Evolutionary conservation across 305 asterid genomes (phyloP).

Genomic region (Fraxinus greggii): DNA sequence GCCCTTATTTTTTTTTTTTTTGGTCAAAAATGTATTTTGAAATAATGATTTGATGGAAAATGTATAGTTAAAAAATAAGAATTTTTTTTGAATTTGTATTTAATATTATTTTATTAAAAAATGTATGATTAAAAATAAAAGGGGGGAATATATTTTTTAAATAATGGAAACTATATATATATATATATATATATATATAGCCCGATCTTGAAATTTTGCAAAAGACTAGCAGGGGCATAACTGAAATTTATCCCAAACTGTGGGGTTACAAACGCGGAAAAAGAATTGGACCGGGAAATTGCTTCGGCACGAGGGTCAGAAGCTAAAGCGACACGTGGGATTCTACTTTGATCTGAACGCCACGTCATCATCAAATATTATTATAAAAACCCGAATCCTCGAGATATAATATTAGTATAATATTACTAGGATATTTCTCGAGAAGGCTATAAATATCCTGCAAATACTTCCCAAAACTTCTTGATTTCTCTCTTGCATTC

Average conservation of each 20-base stretch:
- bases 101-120: too few species aligned
- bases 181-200: too few species aligned
- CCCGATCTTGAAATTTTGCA: neutral
- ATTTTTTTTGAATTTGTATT: too few species aligned
- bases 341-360: neutral
- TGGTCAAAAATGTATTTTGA: too few species aligned
- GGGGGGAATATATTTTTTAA: too few species aligned
- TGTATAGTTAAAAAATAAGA: too few species aligned
- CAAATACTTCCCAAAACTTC: neutral
- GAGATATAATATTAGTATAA: neutral
- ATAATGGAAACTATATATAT: too few species aligned
- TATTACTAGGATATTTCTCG: constrained; percentile 21
- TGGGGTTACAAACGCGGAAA: neutral
- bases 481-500: neutral
- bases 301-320: neutral
- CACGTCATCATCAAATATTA: neutral
- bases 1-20: too few species aligned
- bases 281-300: neutral
- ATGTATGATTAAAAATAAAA: too few species aligned
- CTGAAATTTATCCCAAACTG: neutral
- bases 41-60: too few species aligned
- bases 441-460: constrained; percentile 37
- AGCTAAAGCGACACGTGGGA: neutral
- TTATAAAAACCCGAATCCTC: neutral
- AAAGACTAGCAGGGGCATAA: neutral